Evolutionary conservation across 306 rosid species (phyloP).

Genomic region (Neltuma alba): DNA sequence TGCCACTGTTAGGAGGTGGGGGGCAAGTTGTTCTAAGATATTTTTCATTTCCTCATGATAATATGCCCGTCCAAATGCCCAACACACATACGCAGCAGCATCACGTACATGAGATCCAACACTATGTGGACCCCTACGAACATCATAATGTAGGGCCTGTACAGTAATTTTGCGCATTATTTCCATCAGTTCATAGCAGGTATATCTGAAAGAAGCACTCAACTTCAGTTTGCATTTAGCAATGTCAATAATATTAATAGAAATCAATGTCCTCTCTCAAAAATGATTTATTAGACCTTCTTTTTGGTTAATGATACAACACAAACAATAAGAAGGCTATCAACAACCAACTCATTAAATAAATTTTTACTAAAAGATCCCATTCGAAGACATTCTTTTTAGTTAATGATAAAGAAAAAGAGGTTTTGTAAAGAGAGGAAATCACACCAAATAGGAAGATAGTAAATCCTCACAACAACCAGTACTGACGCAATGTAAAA

Average conservation of each 20-base stretch:
- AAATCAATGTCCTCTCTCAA: background rate
- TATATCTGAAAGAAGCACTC: conserved; percentile 32
- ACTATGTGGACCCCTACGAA: conserved; percentile 99
- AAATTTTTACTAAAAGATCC: background rate
- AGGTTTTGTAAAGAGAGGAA: background rate
- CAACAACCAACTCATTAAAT: background rate
- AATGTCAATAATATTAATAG: conserved; percentile 4
- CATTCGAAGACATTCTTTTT: background rate
- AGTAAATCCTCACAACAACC: background rate
- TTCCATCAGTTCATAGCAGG: conserved; percentile 18
- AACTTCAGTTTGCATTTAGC: conserved; percentile 25
- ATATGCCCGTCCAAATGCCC: conserved; percentile 99
- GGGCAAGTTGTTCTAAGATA: conserved; percentile 81
- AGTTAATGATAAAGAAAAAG: background rate
- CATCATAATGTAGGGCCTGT: conserved; percentile 95
- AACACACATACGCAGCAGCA: conserved; percentile 97
- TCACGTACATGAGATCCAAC: conserved; percentile 99
- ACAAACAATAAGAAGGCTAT: background rate
- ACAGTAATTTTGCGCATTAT: conserved; percentile 40
- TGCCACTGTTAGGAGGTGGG: conserved; percentile 90
- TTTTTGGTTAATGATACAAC: background rate
- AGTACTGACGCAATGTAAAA: background rate
- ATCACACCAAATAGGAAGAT: background rate
- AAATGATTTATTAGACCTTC: background rate
- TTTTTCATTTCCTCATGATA: conserved; percentile 79